Base-by-base conservation (phyloP, 768 basidiomycete species). In the Termitomyces sp. region DNA sequence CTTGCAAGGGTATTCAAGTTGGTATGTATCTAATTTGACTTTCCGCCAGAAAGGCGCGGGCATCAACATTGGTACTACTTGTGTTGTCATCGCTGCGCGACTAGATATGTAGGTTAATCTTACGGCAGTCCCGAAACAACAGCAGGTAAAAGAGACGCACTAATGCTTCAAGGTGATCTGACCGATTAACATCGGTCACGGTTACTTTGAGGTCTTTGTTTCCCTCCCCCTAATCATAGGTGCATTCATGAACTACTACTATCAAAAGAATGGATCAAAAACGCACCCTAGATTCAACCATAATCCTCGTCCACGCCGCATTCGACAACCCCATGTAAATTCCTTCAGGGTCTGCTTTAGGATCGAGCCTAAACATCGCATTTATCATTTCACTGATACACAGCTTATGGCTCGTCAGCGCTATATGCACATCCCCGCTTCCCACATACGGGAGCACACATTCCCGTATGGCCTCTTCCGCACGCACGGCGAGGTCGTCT, bases 281-380 rank as follows among this genome's bases (percentile, higher is more conserved):
- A 52, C 68, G 52, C 58, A 73, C 86, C 80, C 78, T 79, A 63
- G 67, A 67, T 58, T 66, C 74, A 48, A 69, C 80, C 51, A 74
- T 74, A 13, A 80, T 75, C 51, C 87, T 75, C 33, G 82, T 83
- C 89, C 88, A 91, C n/a, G 84, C 88, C 0, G 89, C 90, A 64
- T 90, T 91, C 59, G 74, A 42, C 53, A 90, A 68, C 3, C 88
- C 87, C 57, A 60, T 72, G 57, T 70, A 76, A 33, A 56, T 70
- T 32, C 64, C 66, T 32, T 72, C 75, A 9, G 68, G 66, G 9
- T 73, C 68, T 42, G 80, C 75, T 56, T 75, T 72, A 45, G 79
- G 81, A 64, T 82, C 80, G 46, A 80, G 61, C 44, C 72, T 69
- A 22, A 90, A 62, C 18, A 91, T 64, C 12, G 81, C 83, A 16